These are phyloP conservation scores for Geosmithia putterillii DNA, from an alignment of 2,329 filamentous ascomycete genomes.

Conservation along the genomic window DNA sequence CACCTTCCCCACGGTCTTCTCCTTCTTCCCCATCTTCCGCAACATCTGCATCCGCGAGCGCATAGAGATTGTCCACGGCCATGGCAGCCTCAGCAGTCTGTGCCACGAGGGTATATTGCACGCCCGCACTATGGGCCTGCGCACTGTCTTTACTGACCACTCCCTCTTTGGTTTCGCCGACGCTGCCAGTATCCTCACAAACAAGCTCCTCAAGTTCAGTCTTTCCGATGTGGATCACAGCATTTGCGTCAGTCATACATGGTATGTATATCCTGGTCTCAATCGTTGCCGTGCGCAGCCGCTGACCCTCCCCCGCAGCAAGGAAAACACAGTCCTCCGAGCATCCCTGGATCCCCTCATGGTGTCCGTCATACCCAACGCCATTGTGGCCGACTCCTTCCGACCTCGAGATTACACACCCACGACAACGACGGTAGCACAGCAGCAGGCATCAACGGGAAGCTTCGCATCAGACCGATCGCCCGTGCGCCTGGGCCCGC, in stretches of 20 bases:
- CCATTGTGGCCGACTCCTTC: conserved; percentile 94
- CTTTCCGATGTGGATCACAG: conserved; percentile 96
- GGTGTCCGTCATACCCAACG: conserved; percentile 96
- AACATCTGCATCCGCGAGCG: conserved; percentile 91
- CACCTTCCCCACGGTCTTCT: conserved; percentile 94
- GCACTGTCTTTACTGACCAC: conserved; percentile 95
- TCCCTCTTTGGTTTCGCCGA: conserved; percentile 96
- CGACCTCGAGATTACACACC: conserved; percentile 43
- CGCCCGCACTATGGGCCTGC: conserved; percentile 87
- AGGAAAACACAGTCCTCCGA: conserved; percentile 92
- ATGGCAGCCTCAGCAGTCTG: conserved; percentile 82
- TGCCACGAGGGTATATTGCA: conserved; percentile 94
- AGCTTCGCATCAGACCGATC: conserved; percentile 33
- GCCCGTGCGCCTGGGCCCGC: conserved; percentile 60
- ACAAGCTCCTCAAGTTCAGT: conserved; percentile 93
- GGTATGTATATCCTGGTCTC: conserved; percentile 38
- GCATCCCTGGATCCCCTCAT: conserved; percentile 91
- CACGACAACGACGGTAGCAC: conserved; percentile 7
- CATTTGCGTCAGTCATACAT: conserved; percentile 96
- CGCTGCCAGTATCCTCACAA: conserved; percentile 87
- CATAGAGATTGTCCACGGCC: conserved; percentile 97
- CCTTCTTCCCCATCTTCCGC: conserved; percentile 94
- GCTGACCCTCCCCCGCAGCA: conserved; percentile 37
- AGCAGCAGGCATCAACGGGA: conserved; percentile 5
- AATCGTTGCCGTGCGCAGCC: background rate